A percentile compares a stretch with the other conserved stretches of the same genome.
Evolutionary conservation across 2,329 filamentous ascomycete genomes (phyloP).

Genomic region (Davidsoniella australis): DNA sequence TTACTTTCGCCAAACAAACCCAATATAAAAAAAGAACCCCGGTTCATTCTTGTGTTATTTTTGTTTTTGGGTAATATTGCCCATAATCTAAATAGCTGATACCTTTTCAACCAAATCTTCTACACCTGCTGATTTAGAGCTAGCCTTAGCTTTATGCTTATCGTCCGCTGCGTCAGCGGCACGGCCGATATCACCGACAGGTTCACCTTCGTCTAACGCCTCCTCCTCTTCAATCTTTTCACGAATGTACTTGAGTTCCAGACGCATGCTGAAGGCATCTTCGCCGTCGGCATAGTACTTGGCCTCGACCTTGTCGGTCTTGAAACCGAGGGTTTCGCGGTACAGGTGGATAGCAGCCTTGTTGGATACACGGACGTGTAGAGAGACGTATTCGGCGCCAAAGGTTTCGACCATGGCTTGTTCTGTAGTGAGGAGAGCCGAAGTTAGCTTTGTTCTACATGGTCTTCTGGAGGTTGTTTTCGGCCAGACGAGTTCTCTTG

Average conservation of each 20-base stretch:
- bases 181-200: constrained; percentile 48
- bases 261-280: constrained; percentile 86
- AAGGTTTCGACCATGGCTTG: constrained; percentile 95
- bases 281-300: constrained; percentile 98
- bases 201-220: constrained; percentile 49
- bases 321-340: constrained; percentile 79
- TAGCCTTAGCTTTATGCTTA: constrained; percentile 75
- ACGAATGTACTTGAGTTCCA: constrained; percentile 53
- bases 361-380: constrained; percentile 93
- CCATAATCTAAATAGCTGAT: no score
- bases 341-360: constrained; percentile 81
- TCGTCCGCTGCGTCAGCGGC: constrained; percentile 27
- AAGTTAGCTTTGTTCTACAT: background rate
- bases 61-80: no score
- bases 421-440: constrained; percentile 32
- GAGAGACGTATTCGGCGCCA: constrained; percentile 75
- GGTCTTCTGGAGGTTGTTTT: background rate
- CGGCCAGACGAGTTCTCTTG: background rate
- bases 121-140: constrained; percentile 54
- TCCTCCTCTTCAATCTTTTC: constrained; percentile 28
- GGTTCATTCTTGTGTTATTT: no score
- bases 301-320: constrained; percentile 66
- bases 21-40: no score
- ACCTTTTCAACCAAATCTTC: constrained; percentile 57
- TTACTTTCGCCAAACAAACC: no score